Conservation (phyloP, 148 eudicot genomes). For the Amaranthus palmeri region DNA sequence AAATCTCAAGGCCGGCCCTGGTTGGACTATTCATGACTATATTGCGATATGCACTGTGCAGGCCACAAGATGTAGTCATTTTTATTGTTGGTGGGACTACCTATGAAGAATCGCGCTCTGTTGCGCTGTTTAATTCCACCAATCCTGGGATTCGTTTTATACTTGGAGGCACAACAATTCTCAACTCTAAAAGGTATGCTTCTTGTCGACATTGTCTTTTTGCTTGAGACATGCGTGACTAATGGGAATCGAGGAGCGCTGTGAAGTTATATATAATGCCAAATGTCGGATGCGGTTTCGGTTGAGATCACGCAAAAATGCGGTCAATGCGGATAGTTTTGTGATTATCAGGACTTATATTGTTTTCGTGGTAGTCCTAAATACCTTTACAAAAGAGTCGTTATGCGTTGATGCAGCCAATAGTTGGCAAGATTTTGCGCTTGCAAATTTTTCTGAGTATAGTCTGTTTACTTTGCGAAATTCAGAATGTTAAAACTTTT, state of each 20-base stretch:
- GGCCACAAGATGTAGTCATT: conserved; percentile 91
- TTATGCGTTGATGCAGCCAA: too few relatives aligned
- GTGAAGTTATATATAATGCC: neutral
- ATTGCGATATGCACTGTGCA: conserved; percentile 30
- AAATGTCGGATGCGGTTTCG: too few relatives aligned
- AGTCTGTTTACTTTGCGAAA: too few relatives aligned
- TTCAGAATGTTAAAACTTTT: neutral
- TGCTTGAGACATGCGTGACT: neutral
- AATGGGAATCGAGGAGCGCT: neutral
- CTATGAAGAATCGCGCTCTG: conserved; percentile 83
- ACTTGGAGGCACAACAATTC: conserved; percentile 81
- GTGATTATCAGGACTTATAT: too few relatives aligned
- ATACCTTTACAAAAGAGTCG: too few relatives aligned
- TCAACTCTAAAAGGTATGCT: conserved; percentile 80
- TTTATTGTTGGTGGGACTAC: conserved; percentile 96
- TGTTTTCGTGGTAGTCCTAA: too few relatives aligned
- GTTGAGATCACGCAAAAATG: too few relatives aligned
- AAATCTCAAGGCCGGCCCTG: neutral
- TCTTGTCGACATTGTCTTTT: neutral
- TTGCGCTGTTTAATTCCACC: conserved; percentile 71
- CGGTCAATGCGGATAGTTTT: too few relatives aligned
- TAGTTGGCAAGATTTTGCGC: too few relatives aligned
- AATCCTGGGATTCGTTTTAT: conserved; percentile 85
- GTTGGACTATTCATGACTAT: neutral
- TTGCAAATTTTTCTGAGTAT: neutral